These are phyloP conservation scores for Echites panduratus DNA, from an alignment of 257 asterid genomes.

Conservation along the genomic window DNA sequence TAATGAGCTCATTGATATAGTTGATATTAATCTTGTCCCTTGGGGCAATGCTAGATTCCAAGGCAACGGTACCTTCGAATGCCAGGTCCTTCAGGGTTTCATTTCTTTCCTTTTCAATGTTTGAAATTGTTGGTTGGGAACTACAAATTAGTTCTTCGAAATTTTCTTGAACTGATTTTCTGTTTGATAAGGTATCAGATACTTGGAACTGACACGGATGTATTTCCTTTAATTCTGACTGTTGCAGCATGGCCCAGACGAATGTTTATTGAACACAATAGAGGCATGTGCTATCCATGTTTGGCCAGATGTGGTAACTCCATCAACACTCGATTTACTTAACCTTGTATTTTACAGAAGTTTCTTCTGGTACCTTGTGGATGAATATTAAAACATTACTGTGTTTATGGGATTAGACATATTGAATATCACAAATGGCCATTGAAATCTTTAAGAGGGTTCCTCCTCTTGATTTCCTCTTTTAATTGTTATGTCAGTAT, in stretches of 20 bases:
- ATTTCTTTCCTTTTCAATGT: neutral
- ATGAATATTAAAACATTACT: neutral
- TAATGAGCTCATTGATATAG: constrained; percentile 30
- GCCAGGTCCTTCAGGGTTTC: constrained; percentile 25
- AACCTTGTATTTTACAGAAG: neutral
- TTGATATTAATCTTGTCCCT: constrained; percentile 41
- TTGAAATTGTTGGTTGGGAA: neutral
- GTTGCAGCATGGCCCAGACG: constrained; percentile 71
- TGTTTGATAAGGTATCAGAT: neutral
- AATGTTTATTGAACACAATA: constrained; percentile 71
- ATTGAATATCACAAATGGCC: neutral
- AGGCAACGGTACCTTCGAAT: constrained; percentile 21
- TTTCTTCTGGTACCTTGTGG: neutral
- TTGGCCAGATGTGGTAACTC: constrained; percentile 91
- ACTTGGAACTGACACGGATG: neutral
- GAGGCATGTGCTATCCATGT: constrained; percentile 89
- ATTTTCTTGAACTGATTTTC: neutral
- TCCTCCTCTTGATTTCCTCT: neutral
- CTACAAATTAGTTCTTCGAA: neutral
- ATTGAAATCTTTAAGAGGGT: neutral
- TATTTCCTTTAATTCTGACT: constrained; percentile 4
- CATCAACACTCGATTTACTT: constrained; percentile 1
- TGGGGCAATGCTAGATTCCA: constrained; percentile 45
- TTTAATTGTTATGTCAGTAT: neutral
- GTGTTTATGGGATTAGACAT: neutral